These are phyloP conservation scores for Fusarium metavorans DNA, from an alignment of 2,329 filamentous ascomycete species.

Conservation along the genomic window DNA sequence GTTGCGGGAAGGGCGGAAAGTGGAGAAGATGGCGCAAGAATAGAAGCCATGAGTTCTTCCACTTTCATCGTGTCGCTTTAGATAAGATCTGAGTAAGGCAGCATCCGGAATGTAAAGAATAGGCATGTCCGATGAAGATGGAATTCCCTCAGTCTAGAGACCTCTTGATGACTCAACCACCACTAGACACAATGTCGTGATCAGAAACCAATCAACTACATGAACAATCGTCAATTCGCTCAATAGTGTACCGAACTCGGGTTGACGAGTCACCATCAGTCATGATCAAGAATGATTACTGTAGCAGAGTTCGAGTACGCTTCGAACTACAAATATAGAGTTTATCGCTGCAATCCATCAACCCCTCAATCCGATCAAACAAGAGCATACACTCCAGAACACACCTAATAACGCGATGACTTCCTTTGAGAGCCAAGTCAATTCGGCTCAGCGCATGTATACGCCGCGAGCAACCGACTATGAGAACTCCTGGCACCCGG, in stretches of 20 bases:
- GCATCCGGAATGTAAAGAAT: not conserved
- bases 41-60: not conserved
- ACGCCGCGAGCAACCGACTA: slow-evolving; percentile 46
- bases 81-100: too few species aligned
- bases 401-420: slow-evolving; percentile 1
- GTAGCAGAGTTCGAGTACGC: not conserved
- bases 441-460: slow-evolving; percentile 48
- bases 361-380: not conserved
- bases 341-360: not conserved
- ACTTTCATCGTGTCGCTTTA: not conserved
- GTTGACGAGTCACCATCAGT: not conserved
- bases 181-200: not conserved
- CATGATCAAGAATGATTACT: not conserved
- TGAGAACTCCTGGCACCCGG: slow-evolving; percentile 50
- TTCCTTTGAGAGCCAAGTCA: slow-evolving; percentile 14
- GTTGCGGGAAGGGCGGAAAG: slow-evolving; percentile 17
- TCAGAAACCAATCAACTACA: not conserved
- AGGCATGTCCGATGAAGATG: not conserved
- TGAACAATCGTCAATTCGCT: not conserved
- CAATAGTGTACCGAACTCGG: not conserved
- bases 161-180: not conserved
- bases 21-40: not conserved
- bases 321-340: not conserved
- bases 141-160: not conserved
- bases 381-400: not conserved